phyloP scores from a whole-genome alignment of 768 basidiomycete genomes.

The Mrakia frigida region DNA sequence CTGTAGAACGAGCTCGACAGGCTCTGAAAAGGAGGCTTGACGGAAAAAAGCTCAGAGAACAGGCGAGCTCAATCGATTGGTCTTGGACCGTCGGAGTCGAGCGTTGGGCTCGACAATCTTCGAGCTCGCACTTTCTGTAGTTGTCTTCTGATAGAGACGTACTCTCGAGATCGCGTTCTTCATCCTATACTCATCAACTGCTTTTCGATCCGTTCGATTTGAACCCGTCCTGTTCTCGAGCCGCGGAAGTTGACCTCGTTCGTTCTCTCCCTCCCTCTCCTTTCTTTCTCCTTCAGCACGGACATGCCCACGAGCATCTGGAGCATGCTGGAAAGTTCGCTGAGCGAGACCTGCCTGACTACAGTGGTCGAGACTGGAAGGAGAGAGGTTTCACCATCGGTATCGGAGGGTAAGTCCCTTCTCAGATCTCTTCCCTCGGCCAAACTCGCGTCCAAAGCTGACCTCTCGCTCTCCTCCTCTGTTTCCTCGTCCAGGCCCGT shows the following conservation, averaged over 20 bases:
- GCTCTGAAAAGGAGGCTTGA: too few species aligned
- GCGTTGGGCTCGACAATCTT: background rate
- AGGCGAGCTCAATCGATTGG: background rate
- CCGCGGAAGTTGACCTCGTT: background rate
- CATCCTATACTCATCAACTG: too few species aligned
- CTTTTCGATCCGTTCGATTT: too few species aligned
- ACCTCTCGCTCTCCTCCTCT: background rate
- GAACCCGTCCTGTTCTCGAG: background rate
- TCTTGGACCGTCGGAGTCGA: background rate
- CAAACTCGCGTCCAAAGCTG: background rate
- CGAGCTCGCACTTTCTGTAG: too few species aligned
- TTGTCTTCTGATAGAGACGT: too few species aligned
- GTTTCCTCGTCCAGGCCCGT: conserved; percentile 60
- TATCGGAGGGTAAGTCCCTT: conserved; percentile 77
- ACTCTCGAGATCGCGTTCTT: background rate
- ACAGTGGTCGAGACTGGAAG: conserved; percentile 70
- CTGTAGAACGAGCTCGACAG: background rate
- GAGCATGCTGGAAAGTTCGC: conserved; percentile 81
- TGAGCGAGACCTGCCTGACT: conserved; percentile 89
- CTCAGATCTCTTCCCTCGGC: background rate
- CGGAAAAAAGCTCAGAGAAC: background rate
- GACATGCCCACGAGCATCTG: conserved; percentile 89
- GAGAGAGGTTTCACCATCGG: conserved; percentile 95
- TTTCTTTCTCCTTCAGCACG: conserved; percentile 55
- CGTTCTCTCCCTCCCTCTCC: background rate